phyloP scores from a whole-genome alignment of 78 protist genomes.

The Dictyostelium discoideum region DNA sequence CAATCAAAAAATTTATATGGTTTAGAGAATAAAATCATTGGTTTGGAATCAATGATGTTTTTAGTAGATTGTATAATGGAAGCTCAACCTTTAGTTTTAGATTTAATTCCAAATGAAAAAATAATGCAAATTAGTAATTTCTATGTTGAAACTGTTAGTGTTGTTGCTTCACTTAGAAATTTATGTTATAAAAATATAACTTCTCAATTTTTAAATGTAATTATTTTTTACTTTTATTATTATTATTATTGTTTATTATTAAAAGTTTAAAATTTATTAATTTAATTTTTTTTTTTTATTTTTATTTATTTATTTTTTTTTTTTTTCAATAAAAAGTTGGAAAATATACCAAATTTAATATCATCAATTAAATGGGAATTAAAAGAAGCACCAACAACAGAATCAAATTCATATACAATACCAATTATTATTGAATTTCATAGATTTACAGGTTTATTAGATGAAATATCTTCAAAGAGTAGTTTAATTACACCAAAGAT shows the following conservation, averaged over 20 bases:
- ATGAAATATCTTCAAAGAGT: conserved; percentile 31
- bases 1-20: conserved; percentile 38
- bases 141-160: conserved; percentile 65
- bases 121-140: conserved; percentile 5
- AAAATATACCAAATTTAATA: neutral
- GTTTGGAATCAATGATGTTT: conserved; percentile 81
- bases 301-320: neutral
- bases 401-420: conserved; percentile 43
- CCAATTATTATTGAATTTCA: conserved; percentile 46
- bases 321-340: neutral
- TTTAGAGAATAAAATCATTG: conserved; percentile 46
- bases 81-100: conserved; percentile 59
- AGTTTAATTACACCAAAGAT: conserved; percentile 55
- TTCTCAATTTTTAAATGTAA: conserved; percentile 41
- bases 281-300: neutral
- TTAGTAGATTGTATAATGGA: conserved; percentile 71
- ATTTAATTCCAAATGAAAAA: conserved; percentile 60
- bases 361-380: conserved; percentile 50
- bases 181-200: conserved; percentile 67
- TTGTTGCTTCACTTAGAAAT: conserved; percentile 56
- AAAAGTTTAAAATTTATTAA: no score
- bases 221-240: neutral
- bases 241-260: neutral
- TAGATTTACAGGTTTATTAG: conserved; percentile 50
- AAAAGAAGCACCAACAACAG: conserved; percentile 66